Percentiles rank a stretch among this genome's conserved stretches.
These are phyloP conservation scores for Botryotinia globosa DNA, from an alignment of 2,329 filamentous ascomycete species.

Conservation along the genomic window DNA sequence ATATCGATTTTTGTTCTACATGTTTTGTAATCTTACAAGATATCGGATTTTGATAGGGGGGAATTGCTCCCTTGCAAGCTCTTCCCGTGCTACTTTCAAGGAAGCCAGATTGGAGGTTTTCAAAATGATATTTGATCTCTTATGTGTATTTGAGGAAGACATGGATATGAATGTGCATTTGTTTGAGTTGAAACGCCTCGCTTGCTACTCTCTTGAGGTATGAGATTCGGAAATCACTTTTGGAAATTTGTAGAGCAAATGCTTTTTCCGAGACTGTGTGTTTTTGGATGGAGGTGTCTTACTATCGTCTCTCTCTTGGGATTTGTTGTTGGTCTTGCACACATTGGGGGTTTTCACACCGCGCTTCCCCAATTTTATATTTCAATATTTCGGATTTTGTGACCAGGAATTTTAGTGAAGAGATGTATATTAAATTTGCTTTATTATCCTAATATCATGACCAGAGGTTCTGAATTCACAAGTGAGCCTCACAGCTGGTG, in stretches of 20 bases:
- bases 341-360: neutral
- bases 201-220: neutral
- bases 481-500: no score
- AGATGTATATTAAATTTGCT: neutral
- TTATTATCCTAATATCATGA: neutral
- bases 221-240: neutral
- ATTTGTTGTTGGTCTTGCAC: neutral
- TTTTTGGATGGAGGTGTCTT: neutral
- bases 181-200: neutral
- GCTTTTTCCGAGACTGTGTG: neutral
- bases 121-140: neutral
- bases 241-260: neutral
- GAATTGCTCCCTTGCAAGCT: neutral
- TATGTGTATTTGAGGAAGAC: neutral
- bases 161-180: neutral
- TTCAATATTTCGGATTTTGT: neutral
- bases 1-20: neutral
- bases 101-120: neutral
- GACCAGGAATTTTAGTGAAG: neutral
- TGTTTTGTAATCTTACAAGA: neutral
- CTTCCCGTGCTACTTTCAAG: neutral
- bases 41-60: fast-evolving
- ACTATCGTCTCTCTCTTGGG: neutral
- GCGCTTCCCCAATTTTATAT: neutral
- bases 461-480: neutral